Evolutionary conservation across 179 eudicot species (phyloP), one percentile per base, ranked within the genome.

Genomic region (Actinidia arguta): DNA sequence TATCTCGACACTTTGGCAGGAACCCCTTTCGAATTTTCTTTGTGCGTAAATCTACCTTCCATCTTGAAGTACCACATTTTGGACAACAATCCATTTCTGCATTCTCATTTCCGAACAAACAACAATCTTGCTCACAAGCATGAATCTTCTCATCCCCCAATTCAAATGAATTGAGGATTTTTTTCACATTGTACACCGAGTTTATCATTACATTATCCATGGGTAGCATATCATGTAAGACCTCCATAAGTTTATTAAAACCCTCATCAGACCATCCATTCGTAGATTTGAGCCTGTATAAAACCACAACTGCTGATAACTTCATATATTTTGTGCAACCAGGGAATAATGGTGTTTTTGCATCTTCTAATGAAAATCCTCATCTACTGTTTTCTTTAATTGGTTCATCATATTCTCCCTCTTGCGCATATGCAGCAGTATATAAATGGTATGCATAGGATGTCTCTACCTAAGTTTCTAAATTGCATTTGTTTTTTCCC

Each of bases 1-100:
- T 63, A 63, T 63, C 68, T 63, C 68, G 24, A 25, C 4, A 63
- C 68, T 63, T 63, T 63, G 36, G 68, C 68, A 10, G 68, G 68
- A 63, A 63, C 36, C 39, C 68, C 68, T 63, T 63, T 25, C 12
- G 11, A 6, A 63, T 63, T 64, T 64, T 12, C 17, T 25, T 64
- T 25, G 70, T 64, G 42, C 70, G 44, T 27, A 25, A 39, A 10
- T 64, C 70, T 13, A 64, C 70, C 39, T 64, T 64, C 70, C 70
- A 64, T 64, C 70, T 64, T 27, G 42, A 64, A 27, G 39, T 1
- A 27, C 70, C 44, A 64, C 70, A 64, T 64, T 64, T 64, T 64
- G 70, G 70, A 64, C 39, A 64, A 27, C 27, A 24, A 16, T 64
- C 44, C 5, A 63, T 22, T 24, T 63, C 16, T 63, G 68, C 42